Evolutionary conservation across 345 rosid genomes (phyloP).

Genomic region (Syzygium grande): DNA sequence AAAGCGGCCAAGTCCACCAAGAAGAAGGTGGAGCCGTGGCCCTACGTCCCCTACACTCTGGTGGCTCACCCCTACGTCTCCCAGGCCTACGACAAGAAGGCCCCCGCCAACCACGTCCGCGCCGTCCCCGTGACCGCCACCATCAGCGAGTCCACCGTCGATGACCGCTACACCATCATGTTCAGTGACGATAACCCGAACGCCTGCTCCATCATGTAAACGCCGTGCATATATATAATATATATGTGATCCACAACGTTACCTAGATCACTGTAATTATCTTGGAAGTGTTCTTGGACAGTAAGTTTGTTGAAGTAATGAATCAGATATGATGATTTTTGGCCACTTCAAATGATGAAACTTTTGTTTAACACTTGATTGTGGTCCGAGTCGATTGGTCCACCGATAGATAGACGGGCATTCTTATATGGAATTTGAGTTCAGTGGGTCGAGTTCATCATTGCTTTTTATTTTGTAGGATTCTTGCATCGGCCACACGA

Average conservation of each 20-base stretch:
- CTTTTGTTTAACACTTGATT: neutral
- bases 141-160: slow-evolving; percentile 48
- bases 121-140: slow-evolving; percentile 39
- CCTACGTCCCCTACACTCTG: slow-evolving; percentile 67
- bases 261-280: neutral
- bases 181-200: slow-evolving; percentile 85
- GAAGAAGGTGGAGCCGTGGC: slow-evolving; percentile 93
- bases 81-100: slow-evolving; percentile 90
- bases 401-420: neutral
- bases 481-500: neutral
- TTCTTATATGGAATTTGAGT: neutral
- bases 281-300: neutral
- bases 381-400: neutral
- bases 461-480: neutral
- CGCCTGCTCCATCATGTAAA: slow-evolving; percentile 67
- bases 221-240: neutral
- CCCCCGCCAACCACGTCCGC: slow-evolving; percentile 72
- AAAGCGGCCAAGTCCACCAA: slow-evolving; percentile 69
- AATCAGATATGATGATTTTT: neutral
- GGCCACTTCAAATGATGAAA: neutral
- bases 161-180: slow-evolving; percentile 47
- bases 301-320: neutral
- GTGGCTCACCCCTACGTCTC: slow-evolving; percentile 69
- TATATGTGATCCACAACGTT: neutral
- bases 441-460: neutral